Evolutionary conservation across 768 basidiomycete genomes (phyloP).

Genomic region (Mycena pura): DNA sequence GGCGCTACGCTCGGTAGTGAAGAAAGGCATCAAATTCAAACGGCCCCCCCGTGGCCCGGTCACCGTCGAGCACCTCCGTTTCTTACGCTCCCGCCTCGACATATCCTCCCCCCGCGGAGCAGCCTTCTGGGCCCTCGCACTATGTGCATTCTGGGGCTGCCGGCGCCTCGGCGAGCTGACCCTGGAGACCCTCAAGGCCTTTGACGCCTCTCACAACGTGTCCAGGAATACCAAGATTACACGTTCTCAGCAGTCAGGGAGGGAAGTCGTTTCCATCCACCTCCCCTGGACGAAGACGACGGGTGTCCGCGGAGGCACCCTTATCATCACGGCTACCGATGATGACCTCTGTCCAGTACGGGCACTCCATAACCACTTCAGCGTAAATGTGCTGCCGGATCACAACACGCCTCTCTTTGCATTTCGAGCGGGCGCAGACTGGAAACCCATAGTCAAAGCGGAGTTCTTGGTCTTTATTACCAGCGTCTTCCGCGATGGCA

Average conservation of each 20-base stretch:
- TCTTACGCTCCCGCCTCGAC: too few relatives aligned
- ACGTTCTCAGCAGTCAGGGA: neutral
- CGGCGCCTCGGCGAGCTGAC: too few relatives aligned
- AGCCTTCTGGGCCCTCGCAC: too few relatives aligned
- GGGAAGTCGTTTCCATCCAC: slow-evolving; percentile 22
- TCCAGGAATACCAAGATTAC: neutral
- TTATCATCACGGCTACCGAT: slow-evolving; percentile 29
- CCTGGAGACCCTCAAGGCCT: too few relatives aligned
- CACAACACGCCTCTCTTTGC: slow-evolving; percentile 20
- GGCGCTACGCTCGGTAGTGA: too few relatives aligned
- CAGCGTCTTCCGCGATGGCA: neutral
- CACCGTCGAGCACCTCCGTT: too few relatives aligned
- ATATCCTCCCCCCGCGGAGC: too few relatives aligned
- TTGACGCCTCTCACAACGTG: slow-evolving; percentile 14
- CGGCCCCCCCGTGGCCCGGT: too few relatives aligned
- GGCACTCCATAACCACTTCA: slow-evolving; percentile 30
- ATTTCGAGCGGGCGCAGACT: neutral
- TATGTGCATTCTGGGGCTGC: too few relatives aligned
- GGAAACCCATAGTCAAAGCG: neutral
- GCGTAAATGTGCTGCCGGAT: slow-evolving; percentile 9
- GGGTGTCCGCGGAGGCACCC: slow-evolving; percentile 18
- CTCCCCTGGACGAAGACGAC: slow-evolving; percentile 39
- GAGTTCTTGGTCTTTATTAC: neutral
- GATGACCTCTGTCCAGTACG: slow-evolving; percentile 32
- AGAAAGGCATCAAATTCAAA: too few relatives aligned